These are phyloP conservation scores for Epichloe scottii DNA, from an alignment of 2,329 filamentous ascomycete genomes.

Conservation along the genomic window DNA sequence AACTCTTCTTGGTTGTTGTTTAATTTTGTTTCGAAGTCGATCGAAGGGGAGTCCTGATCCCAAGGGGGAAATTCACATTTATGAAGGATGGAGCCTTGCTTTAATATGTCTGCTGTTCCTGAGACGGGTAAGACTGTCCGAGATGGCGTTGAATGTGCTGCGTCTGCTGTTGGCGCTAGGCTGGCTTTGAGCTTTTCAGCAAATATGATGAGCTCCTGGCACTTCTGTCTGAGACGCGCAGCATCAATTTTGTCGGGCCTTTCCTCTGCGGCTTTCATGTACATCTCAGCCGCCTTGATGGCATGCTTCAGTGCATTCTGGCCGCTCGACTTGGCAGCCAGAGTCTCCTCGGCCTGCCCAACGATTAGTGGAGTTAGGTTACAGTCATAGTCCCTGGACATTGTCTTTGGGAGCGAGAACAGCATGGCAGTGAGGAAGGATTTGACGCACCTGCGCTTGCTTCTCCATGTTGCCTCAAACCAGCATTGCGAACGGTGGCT, in stretches of 20 bases:
- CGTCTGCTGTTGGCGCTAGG: conserved; percentile 3
- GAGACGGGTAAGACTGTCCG: not conserved
- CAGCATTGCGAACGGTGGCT: not conserved
- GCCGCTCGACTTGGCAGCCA: conserved; percentile 22
- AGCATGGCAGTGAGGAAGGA: not conserved
- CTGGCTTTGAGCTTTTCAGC: conserved; percentile 63
- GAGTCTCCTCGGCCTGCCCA: conserved; percentile 25
- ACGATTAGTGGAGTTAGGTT: not conserved
- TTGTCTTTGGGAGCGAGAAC: not conserved
- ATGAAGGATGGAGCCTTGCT: conserved; percentile 68
- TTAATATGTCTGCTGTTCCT: conserved; percentile 38
- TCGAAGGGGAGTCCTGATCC: conserved; percentile 46
- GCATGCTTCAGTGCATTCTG: conserved; percentile 58
- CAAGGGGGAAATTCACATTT: conserved; percentile 78
- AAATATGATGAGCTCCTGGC: conserved; percentile 53
- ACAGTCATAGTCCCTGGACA: not conserved
- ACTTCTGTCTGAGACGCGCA: conserved; percentile 53
- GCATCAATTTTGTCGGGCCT: conserved; percentile 51
- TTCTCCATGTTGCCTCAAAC: conserved; percentile 21
- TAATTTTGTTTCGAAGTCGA: conserved; percentile 42
- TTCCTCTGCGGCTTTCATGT: conserved; percentile 62
- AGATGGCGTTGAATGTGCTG: not conserved
- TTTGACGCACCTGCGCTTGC: conserved; percentile 22
- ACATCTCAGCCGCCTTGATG: conserved; percentile 66
- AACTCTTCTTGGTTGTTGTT: not conserved